phyloP scores from a whole-genome alignment of 805 yeast species.

The Wickerhamiella nectarea region DNA sequence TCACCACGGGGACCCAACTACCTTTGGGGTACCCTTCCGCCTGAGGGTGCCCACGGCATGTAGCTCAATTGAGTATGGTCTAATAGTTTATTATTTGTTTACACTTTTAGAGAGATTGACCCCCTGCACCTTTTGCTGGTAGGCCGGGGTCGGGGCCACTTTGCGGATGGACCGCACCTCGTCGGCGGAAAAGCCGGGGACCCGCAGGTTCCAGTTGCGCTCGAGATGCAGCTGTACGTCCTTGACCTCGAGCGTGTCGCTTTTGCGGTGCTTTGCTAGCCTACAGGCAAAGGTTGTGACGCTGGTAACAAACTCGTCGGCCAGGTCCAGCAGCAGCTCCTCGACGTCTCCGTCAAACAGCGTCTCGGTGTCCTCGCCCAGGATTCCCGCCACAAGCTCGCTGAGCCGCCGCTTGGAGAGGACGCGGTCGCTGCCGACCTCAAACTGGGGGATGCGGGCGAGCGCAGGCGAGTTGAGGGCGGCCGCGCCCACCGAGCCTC shows the following conservation, averaged over 20 bases:
- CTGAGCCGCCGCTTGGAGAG: slow-evolving; percentile 78
- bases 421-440: slow-evolving; percentile 53
- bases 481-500: slow-evolving; percentile 31
- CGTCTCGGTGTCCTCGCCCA: slow-evolving; percentile 73
- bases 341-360: slow-evolving; percentile 88
- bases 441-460: slow-evolving; percentile 69
- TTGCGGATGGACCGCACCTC: slow-evolving; percentile 51
- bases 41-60: too few species aligned
- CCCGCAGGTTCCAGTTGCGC: slow-evolving; percentile 84
- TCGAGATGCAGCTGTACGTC: slow-evolving; percentile 88
- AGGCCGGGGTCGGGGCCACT: slow-evolving; percentile 28
- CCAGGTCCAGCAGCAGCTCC: slow-evolving; percentile 76
- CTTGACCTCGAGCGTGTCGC: slow-evolving; percentile 71
- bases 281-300: slow-evolving; percentile 91
- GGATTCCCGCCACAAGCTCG: slow-evolving; percentile 64
- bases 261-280: slow-evolving; percentile 85
- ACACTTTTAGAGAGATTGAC: slow-evolving; percentile 21
- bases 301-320: slow-evolving; percentile 86
- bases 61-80: background rate
- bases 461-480: slow-evolving; percentile 59
- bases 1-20: too few species aligned
- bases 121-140: slow-evolving; percentile 30
- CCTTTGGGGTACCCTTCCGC: too few species aligned
- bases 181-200: slow-evolving; percentile 88
- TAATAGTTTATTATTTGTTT: slow-evolving; percentile 7